A percentile compares a stretch with the other conserved stretches of the same genome.
Evolutionary conservation across 164 flowering plant species (phyloP).

Genomic region (Liriodendron chinense): DNA sequence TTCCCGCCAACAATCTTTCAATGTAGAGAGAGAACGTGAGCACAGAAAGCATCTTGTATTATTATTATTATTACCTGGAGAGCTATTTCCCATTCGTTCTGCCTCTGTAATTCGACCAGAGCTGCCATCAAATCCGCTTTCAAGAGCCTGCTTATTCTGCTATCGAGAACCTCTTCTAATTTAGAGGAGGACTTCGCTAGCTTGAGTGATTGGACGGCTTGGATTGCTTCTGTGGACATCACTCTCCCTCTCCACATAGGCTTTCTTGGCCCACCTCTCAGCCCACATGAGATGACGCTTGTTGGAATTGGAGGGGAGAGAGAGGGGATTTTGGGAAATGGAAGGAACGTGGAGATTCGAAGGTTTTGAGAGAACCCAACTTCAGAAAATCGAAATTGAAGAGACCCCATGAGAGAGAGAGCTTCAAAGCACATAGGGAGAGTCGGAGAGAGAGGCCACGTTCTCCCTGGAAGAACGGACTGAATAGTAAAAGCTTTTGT

Average conservation of each 20-base stretch:
- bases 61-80: conserved; percentile 39
- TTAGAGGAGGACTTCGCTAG: conserved; percentile 50
- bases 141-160: conserved; percentile 54
- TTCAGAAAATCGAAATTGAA: conserved; percentile 8
- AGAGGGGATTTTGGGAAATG: not conserved
- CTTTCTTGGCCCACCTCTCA: conserved; percentile 49
- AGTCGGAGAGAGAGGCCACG: not conserved
- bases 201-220: conserved; percentile 69
- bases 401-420: not conserved
- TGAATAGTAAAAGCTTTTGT: too few relatives aligned
- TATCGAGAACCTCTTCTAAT: conserved; percentile 41
- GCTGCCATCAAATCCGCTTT: conserved; percentile 61
- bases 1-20: too few relatives aligned
- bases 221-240: conserved; percentile 72
- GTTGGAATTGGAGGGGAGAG: not conserved
- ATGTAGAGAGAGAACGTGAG: not conserved
- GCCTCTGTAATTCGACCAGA: conserved; percentile 66
- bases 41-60: not conserved
- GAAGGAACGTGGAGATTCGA: not conserved
- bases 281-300: conserved; percentile 29
- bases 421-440: too few relatives aligned
- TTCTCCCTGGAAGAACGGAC: too few relatives aligned
- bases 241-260: conserved; percentile 64
- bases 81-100: conserved; percentile 62
- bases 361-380: conserved; percentile 2